These are phyloP conservation scores for Alectoria sarmentosa DNA, from an alignment of 495 filamentous ascomycete genomes.

Conservation along the genomic window DNA sequence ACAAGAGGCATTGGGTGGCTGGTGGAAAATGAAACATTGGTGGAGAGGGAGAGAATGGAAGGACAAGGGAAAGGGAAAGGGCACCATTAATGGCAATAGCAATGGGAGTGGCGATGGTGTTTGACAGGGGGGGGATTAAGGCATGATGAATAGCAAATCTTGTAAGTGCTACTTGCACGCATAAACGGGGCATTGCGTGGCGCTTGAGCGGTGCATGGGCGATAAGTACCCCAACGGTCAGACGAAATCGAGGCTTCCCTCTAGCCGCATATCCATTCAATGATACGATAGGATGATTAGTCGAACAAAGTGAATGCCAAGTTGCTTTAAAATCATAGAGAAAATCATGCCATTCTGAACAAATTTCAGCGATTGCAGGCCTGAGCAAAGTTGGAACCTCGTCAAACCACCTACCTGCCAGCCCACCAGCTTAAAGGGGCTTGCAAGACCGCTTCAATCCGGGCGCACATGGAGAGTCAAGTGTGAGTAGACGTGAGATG, in stretches of 20 bases:
- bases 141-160: not conserved
- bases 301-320: not conserved
- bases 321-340: too few relatives aligned
- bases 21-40: constrained; percentile 35
- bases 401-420: not conserved
- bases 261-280: not conserved
- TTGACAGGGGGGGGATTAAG: constrained; percentile 16
- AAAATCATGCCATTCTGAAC: not conserved
- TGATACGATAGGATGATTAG: not conserved
- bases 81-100: not conserved
- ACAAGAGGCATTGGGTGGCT: constrained; percentile 31
- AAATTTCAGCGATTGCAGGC: not conserved
- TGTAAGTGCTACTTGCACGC: not conserved
- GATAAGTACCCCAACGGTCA: not conserved
- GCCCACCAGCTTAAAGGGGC: not conserved
- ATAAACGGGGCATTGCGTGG: not conserved
- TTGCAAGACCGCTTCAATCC: not conserved
- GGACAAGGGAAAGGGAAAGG: constrained; percentile 14
- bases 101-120: not conserved
- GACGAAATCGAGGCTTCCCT: not conserved
- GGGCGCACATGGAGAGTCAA: not conserved
- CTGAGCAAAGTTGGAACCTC: not conserved
- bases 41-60: constrained; percentile 26
- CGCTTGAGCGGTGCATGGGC: constrained; percentile 1
- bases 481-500: not conserved